Conservation (phyloP, 1,284 basidiomycete genomes). For the Wolfiporia cocos region DNA sequence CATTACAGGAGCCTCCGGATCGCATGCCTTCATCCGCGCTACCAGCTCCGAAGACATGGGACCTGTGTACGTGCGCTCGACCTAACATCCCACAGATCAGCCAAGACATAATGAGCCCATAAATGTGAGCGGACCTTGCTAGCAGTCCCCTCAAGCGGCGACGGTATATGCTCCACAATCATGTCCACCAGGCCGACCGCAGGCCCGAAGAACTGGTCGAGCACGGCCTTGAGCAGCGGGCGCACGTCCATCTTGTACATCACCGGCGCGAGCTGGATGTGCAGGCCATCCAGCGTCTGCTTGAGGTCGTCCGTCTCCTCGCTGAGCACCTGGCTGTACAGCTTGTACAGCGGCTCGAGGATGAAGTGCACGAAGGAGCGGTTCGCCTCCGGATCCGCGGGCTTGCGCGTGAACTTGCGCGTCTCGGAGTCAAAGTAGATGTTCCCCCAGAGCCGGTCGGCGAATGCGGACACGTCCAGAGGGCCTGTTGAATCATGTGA, state of each 20-base stretch:
- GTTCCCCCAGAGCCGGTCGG: slow-evolving; percentile 95
- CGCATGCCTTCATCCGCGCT: slow-evolving; percentile 76
- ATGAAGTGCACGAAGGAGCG: slow-evolving; percentile 97
- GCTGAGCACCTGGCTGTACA: slow-evolving; percentile 93
- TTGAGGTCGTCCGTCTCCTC: slow-evolving; percentile 85
- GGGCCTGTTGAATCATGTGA: slow-evolving; percentile 37
- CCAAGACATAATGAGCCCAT: neutral
- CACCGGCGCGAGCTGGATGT: slow-evolving; percentile 86
- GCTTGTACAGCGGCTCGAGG: slow-evolving; percentile 94
- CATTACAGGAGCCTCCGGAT: slow-evolving; percentile 84
- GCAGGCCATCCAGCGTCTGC: slow-evolving; percentile 73
- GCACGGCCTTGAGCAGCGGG: slow-evolving; percentile 88
- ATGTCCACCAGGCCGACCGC: slow-evolving; percentile 89
- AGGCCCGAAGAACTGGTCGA: slow-evolving; percentile 95
- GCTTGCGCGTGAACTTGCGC: slow-evolving; percentile 87
- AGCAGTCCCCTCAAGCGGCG: slow-evolving; percentile 66
- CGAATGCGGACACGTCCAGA: slow-evolving; percentile 64
- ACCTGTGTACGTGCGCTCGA: slow-evolving; percentile 82
- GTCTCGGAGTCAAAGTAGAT: slow-evolving; percentile 86
- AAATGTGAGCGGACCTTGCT: slow-evolving; percentile 51
- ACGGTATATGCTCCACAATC: slow-evolving; percentile 86
- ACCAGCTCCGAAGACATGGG: slow-evolving; percentile 78
- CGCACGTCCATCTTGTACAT: slow-evolving; percentile 99
- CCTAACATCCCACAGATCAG: slow-evolving; percentile 30
- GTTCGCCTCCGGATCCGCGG: slow-evolving; percentile 73